Conservation (phyloP, 345 rosid species). For the Pistacia atlantica region DNA sequence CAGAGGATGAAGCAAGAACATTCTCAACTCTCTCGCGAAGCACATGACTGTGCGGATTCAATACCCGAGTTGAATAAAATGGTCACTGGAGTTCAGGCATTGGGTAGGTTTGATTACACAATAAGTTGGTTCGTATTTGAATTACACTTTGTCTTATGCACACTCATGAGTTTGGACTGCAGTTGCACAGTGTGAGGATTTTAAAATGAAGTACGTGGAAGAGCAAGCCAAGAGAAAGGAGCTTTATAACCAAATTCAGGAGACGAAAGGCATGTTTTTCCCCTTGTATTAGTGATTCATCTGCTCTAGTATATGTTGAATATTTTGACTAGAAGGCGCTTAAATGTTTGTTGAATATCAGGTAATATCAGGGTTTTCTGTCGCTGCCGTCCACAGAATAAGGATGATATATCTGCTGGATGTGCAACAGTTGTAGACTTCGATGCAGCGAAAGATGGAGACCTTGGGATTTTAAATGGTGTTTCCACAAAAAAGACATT, state of each 20-base stretch:
- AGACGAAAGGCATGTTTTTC: conserved; percentile 66
- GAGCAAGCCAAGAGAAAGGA: conserved; percentile 92
- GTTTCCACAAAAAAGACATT: conserved; percentile 62
- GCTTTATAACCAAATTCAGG: conserved; percentile 88
- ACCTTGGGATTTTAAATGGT: conserved; percentile 71
- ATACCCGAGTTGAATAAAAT: conserved; percentile 79
- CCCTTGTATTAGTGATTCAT: conserved; percentile 16
- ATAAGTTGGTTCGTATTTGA: not conserved
- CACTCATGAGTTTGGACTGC: conserved; percentile 33
- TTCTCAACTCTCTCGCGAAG: conserved; percentile 68
- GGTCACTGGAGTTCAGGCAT: conserved; percentile 85
- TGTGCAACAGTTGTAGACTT: conserved; percentile 71
- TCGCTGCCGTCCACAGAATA: conserved; percentile 87
- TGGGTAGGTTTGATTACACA: conserved; percentile 53
- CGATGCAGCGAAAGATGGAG: conserved; percentile 86
- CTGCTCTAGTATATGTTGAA: not conserved
- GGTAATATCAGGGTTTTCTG: conserved; percentile 97
- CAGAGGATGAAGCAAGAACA: conserved; percentile 90
- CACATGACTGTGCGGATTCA: conserved; percentile 79
- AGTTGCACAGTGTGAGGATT: conserved; percentile 94
- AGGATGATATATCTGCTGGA: conserved; percentile 62
- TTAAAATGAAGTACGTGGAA: conserved; percentile 71
- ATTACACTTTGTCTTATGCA: not conserved
- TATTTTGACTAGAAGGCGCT: not conserved
- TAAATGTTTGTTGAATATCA: conserved; percentile 33